These are phyloP conservation scores for Schwanniomyces polymorphus DNA, from an alignment of 805 yeast species.

Conservation along the genomic window DNA sequence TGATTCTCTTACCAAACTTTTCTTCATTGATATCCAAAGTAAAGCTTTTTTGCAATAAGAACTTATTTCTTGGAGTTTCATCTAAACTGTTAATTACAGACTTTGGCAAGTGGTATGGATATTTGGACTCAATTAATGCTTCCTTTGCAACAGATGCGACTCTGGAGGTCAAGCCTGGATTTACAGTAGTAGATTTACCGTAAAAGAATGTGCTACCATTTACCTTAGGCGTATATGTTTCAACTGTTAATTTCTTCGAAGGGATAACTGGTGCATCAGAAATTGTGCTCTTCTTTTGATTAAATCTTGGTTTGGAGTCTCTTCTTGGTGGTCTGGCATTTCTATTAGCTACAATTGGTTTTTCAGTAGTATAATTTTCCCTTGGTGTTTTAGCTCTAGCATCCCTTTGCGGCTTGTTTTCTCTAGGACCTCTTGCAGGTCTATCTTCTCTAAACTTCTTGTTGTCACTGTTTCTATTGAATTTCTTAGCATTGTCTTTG, in stretches of 20 bases:
- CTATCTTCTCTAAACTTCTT: conserved; percentile 1
- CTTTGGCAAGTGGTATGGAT: conserved; percentile 41
- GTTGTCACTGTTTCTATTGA: background rate
- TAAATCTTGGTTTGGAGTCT: background rate
- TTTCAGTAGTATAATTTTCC: background rate
- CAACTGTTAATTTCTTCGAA: conserved; percentile 6
- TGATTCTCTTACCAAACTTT: conserved; percentile 22
- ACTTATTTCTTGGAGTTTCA: conserved; percentile 24
- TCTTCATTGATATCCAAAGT: conserved; percentile 20
- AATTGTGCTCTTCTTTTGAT: background rate
- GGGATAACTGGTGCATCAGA: conserved; percentile 1
- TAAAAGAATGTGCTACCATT: conserved; percentile 32
- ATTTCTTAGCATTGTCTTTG: conserved; percentile 1
- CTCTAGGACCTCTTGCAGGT: conserved; percentile 1
- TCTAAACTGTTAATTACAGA: conserved; percentile 22
- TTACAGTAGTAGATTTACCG: conserved; percentile 34
- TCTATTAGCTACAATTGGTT: background rate
- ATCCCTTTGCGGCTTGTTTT: conserved; percentile 1
- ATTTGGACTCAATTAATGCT: conserved; percentile 35
- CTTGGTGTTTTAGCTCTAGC: background rate
- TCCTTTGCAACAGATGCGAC: conserved; percentile 42
- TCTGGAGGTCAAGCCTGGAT: conserved; percentile 27
- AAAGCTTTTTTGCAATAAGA: conserved; percentile 31
- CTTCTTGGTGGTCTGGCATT: conserved; percentile 1
- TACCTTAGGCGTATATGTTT: conserved; percentile 18